Base-by-base conservation (phyloP, 768 basidiomycete species). In the Leccinum uliginosum region DNA sequence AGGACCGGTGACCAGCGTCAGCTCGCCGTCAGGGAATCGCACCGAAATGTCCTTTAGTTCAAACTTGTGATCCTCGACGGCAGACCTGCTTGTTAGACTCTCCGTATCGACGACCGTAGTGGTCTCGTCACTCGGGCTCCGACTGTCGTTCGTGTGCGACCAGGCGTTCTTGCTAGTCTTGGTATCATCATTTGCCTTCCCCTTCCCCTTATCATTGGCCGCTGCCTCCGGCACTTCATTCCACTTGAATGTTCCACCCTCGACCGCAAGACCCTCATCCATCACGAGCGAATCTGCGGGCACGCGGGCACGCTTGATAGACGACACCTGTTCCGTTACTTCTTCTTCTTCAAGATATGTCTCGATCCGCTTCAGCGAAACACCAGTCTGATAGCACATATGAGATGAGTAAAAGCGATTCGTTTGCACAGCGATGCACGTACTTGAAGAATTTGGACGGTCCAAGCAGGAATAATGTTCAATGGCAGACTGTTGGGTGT, bases 381-480 rank as follows among this genome's bases (percentile, higher is more conserved):
- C 84, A 19, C 77, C 72, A 0, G 82, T 78, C 73, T 85, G 49
- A 26, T 55, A 8, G n/a, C 8, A 26, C 17, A n/a, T 47, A 50
- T 12, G 51, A 46, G 43, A 10, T 30, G 17, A 35, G 48, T 24
- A 12, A 50, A 9, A 1, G 10, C 0, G 10, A n/a, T 35, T n/a
- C 1, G 3, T 11, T 6, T 27, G 21, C 9, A 21, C 6, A 19
- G 21, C 24, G 6, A 43, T 32, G 7, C 14, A 3, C 59, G 54
- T 52, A 70, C 76, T 67, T 89, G 87, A 3, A 93, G 77, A 23
- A 93, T 75, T 49, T 89, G 84, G 8, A 94, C 87, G 47, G 89
- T 82, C 79, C 83, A 93, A 8, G 82, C 75, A 0, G 93, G 93
- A 49, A 96, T 85, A 27, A 89, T 80, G 62, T 90, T 90, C 47